These are phyloP conservation scores for Rhododendron ovatum DNA, from an alignment of 148 eudicot genomes.

Conservation along the genomic window DNA sequence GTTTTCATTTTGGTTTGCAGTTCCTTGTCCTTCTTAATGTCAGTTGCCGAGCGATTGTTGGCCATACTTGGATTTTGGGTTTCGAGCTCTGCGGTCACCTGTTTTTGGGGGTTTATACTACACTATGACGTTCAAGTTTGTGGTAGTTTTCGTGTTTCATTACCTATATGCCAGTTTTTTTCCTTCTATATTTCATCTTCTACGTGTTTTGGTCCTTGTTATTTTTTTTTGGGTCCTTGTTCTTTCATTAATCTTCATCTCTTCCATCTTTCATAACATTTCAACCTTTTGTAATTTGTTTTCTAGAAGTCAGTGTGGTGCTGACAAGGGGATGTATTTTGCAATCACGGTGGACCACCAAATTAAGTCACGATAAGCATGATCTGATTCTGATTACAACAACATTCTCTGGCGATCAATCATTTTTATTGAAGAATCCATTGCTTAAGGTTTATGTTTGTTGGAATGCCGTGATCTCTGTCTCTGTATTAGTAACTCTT, in stretches of 20 bases:
- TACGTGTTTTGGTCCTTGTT: not conserved
- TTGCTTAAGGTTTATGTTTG: not conserved
- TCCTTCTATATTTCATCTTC: not conserved
- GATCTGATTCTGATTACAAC: not conserved
- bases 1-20: not conserved
- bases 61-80: not conserved
- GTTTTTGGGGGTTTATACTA: not conserved
- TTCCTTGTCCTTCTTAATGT: not conserved
- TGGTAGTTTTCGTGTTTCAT: not conserved
- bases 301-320: not conserved
- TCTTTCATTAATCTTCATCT: not conserved
- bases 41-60: not conserved
- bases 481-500: not conserved
- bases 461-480: not conserved
- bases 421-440: not conserved
- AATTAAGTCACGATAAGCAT: not conserved
- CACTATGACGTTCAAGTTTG: not conserved
- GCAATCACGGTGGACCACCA: not conserved
- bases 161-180: not conserved
- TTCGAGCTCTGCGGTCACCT: not conserved
- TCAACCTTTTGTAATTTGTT: not conserved
- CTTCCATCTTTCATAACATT: not conserved
- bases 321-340: not conserved
- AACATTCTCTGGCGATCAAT: not conserved
- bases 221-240: too few relatives aligned